These are phyloP conservation scores for Pleurotus sapidus DNA, from an alignment of 768 basidiomycete genomes.

Conservation along the genomic window DNA sequence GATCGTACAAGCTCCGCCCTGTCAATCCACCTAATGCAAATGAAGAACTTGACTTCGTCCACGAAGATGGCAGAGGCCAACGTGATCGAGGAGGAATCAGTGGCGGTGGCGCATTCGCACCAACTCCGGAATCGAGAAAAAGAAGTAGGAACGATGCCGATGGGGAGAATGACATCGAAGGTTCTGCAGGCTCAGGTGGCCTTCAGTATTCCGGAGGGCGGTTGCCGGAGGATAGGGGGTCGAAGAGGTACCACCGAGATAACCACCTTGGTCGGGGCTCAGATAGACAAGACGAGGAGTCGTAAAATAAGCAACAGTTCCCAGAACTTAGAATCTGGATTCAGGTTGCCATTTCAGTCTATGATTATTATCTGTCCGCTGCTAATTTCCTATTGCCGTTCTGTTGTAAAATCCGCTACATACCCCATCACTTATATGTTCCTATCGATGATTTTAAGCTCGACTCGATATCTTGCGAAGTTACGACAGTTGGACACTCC, in stretches of 20 bases:
- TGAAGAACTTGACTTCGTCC: constrained; percentile 51
- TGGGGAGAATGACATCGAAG: constrained; percentile 48
- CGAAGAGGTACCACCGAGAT: constrained; percentile 60
- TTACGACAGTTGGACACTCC: background rate
- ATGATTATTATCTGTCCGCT: background rate
- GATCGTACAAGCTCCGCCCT: constrained; percentile 51
- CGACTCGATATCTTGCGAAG: background rate
- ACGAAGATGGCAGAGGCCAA: constrained; percentile 47
- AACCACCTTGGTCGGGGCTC: constrained; percentile 29
- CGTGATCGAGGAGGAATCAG: constrained; percentile 16
- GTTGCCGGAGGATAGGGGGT: constrained; percentile 48
- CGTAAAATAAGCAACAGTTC: constrained; percentile 21
- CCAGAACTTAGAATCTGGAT: background rate
- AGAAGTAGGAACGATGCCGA: constrained; percentile 65
- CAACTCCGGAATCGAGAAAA: constrained; percentile 46
- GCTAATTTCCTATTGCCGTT: constrained; percentile 2
- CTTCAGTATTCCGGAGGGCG: constrained; percentile 31
- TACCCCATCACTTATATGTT: background rate
- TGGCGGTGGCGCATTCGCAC: constrained; percentile 21
- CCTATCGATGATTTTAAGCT: background rate
- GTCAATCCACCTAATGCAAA: constrained; percentile 36
- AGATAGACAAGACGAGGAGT: constrained; percentile 35
- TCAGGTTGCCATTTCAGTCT: constrained; percentile 2
- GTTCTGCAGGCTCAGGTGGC: constrained; percentile 23
- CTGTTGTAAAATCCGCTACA: constrained; percentile 5